Evolutionary conservation across 345 rosid genomes (phyloP), one percentile per base, ranked within the genome.

Genomic region (Corchorus capsularis): DNA sequence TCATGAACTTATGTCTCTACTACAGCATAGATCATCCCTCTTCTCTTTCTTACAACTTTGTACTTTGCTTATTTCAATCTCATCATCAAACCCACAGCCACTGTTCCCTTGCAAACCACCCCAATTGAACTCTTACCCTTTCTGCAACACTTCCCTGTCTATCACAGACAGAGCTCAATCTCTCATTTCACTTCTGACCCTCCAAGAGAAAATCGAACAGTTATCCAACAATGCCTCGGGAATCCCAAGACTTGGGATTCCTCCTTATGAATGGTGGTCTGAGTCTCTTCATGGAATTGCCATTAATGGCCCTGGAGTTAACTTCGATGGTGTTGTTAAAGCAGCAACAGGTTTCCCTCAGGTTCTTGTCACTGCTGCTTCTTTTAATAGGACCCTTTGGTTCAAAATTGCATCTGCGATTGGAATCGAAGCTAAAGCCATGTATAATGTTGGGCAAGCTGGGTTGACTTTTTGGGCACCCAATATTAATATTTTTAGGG

Each of bases 391-490:
- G 77, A 82, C 80, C 52, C 88, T 95, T 69, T 95, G 99, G 99
- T 89, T 80, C 83, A 81, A 78, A 78, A 87, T 90, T 39, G 98
- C 85, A 39, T 81, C 91, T 35, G 93, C 93, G 6, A 80, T 92
- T 3, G 92, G 89, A 5, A 75, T 87, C 35, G 98, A 94, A 83
- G 98, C 85, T 56, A 83, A 94, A 76, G 97, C 98, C 7, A 95
- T 95, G 97, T 87, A 93, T 70, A 93, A 91, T 43, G 84, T 72
- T 37, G 96, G 98, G 4, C 98, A 93, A 80, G 94, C 97, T 63
- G 97, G 97, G 83, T 81, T 95, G 89, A 91, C 97, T 1, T 93
- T 83, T 75, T 91, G 99, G 99, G 99, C 98, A 6, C 99, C 99
- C 1, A 92, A 89, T 79, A 79, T 95, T 50, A 95, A 93, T 50